These are phyloP conservation scores for Ophiostoma sp. DNA, from an alignment of 2,329 filamentous ascomycete species.

Conservation along the genomic window DNA sequence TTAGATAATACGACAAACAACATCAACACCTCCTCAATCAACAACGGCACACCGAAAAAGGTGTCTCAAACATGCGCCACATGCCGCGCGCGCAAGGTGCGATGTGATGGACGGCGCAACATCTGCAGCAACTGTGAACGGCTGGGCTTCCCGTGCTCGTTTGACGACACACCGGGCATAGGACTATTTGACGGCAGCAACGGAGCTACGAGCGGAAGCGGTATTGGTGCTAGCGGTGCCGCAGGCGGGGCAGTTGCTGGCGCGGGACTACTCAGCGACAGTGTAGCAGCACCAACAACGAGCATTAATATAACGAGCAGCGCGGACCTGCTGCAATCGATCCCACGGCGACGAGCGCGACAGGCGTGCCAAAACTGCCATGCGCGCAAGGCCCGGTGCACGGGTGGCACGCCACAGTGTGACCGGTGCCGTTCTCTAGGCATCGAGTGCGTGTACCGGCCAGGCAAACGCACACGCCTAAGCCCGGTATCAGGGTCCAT, in stretches of 20 bases:
- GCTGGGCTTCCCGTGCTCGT: constrained; percentile 53
- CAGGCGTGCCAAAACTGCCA: constrained; percentile 55
- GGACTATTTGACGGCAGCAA: constrained; percentile 41
- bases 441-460: constrained; percentile 52
- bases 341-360: constrained; percentile 49
- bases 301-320: neutral
- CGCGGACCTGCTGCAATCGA: constrained; percentile 34
- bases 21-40: neutral
- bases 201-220: constrained; percentile 22
- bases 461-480: constrained; percentile 39
- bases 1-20: neutral
- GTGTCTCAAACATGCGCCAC: constrained; percentile 48
- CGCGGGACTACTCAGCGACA: neutral
- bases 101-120: constrained; percentile 50
- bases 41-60: constrained; percentile 31
- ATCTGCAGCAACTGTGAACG: constrained; percentile 55
- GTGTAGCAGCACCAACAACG: neutral
- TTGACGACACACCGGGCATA: constrained; percentile 38
- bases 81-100: constrained; percentile 52
- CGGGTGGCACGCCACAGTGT: constrained; percentile 51
- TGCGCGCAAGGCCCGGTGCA: constrained; percentile 53
- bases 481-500: constrained; percentile 21
- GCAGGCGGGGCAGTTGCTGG: neutral
- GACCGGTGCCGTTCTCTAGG: constrained; percentile 48
- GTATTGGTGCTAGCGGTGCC: neutral